Base-by-base conservation (phyloP, 2,329 filamentous ascomycete species). In the Teratosphaeria nubilosa region DNA sequence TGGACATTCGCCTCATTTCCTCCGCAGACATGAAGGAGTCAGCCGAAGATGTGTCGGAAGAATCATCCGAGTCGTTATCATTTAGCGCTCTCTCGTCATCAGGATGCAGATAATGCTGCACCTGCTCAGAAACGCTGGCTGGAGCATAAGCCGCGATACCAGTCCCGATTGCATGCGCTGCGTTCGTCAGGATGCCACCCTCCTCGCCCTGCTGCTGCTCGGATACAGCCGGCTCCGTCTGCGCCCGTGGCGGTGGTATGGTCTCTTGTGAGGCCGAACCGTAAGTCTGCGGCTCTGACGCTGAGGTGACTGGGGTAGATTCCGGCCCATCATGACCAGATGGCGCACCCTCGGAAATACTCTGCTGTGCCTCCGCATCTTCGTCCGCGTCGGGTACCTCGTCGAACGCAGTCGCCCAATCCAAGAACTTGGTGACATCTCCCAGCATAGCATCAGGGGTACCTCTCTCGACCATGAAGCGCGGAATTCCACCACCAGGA, bases 391-490 rank as follows among this genome's bases (percentile, higher is more conserved):
- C 60, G 5, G 67, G 65, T 5, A 73, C 66, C 7, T 78, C 74
- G 10, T 80, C 76, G 57, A 77, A 76, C 32, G 77, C 74, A 62
- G 79, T 80, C 3, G 85, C 86, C 91, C 91, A 95, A 58, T 90
- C 82, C 14, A 94, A 71, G 64, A 95, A 95, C 71, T 91, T 94
- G 56, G 81, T 81, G 0, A 90, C 87, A 70, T 95, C 91, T 50
- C 79, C 79, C 27, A 90, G 81, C 65, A 96, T 94, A 37, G 88
- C 88, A 11, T 81, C 84, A 0, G 91, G 91, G 0, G 91, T 95
- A 31, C 88, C 89, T 69, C 89, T 85, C 67, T 95, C 91, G n/a
- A 95, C 89, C 80, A 96, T 86, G 74, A 94, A 95, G 14, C 88
- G 82, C 1, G 91, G 91, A 20, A 96, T 91, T 59, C 85, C 92